Percentiles rank a stretch among this genome's conserved stretches.
Conservation (phyloP, 2,329 filamentous ascomycete species). For the Paraconiothyrium sp. region DNA sequence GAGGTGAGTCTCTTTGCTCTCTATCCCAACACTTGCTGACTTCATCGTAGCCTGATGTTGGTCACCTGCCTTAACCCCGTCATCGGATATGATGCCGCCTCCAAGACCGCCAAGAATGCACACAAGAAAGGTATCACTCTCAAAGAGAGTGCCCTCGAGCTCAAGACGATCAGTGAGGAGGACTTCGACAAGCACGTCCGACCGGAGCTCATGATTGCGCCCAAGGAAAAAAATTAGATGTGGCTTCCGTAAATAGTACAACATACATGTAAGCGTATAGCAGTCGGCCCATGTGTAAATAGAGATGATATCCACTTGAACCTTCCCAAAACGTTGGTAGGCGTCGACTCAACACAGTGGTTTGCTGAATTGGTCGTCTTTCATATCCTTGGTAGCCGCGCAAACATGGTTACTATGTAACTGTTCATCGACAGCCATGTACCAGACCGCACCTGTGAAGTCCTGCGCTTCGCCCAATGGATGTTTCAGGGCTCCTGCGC, state of each 20-base stretch:
- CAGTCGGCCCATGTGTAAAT: slow-evolving; percentile 1
- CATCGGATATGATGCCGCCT: slow-evolving; percentile 66
- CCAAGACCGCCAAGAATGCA: slow-evolving; percentile 70
- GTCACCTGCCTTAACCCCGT: slow-evolving; percentile 97
- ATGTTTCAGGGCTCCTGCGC: background rate
- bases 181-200: slow-evolving; percentile 91
- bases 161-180: slow-evolving; percentile 85
- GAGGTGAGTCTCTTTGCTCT: slow-evolving; percentile 68
- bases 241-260: slow-evolving; percentile 16
- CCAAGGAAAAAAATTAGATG: slow-evolving; percentile 71
- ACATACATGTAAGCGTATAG: slow-evolving; percentile 15
- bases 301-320: slow-evolving; percentile 4
- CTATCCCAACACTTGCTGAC: background rate
- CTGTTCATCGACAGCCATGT: background rate
- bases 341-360: background rate
- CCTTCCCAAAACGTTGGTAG: no score
- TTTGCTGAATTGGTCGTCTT: background rate
- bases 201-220: slow-evolving; percentile 94
- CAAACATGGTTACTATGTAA: background rate
- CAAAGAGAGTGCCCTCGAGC: slow-evolving; percentile 92
- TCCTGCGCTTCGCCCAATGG: no score
- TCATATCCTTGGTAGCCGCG: background rate
- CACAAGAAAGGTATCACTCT: slow-evolving; percentile 97
- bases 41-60: slow-evolving; percentile 80
- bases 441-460: background rate